These are phyloP conservation scores for Pseudozyma sp. DNA, from an alignment of 1,284 basidiomycete species.

Conservation along the genomic window DNA sequence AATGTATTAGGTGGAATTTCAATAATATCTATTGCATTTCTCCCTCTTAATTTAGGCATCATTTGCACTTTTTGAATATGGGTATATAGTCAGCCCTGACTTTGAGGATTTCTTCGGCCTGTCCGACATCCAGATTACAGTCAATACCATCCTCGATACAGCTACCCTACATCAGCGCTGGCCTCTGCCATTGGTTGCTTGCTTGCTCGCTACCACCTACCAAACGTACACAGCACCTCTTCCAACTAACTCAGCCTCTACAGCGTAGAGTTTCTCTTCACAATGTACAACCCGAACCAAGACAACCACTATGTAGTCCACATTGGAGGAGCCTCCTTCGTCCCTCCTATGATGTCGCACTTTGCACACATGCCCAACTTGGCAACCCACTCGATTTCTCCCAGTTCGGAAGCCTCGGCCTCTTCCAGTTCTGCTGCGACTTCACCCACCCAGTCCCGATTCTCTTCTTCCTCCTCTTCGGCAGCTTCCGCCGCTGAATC, in stretches of 20 bases:
- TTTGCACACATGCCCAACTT: constrained; percentile 24
- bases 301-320: constrained; percentile 33
- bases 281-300: constrained; percentile 24
- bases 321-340: constrained; percentile 39
- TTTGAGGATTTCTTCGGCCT: neutral
- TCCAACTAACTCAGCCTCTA: neutral
- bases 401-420: constrained; percentile 31
- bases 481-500: constrained; percentile 16
- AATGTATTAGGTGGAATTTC: too few species aligned
- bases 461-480: constrained; percentile 28
- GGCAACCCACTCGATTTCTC: constrained; percentile 20
- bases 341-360: constrained; percentile 43
- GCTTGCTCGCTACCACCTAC: neutral
- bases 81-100: neutral
- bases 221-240: neutral
- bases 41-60: too few species aligned
- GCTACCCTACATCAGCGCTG: neutral
- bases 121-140: neutral
- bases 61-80: neutral
- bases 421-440: constrained; percentile 11
- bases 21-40: too few species aligned
- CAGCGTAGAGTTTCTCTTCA: neutral
- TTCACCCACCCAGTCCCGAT: constrained; percentile 28
- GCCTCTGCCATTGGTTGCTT: neutral
- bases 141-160: neutral